These are phyloP conservation scores for Backusella psychrophila DNA, from an alignment of 192 early-diverging fungal genomes.

Conservation along the genomic window DNA sequence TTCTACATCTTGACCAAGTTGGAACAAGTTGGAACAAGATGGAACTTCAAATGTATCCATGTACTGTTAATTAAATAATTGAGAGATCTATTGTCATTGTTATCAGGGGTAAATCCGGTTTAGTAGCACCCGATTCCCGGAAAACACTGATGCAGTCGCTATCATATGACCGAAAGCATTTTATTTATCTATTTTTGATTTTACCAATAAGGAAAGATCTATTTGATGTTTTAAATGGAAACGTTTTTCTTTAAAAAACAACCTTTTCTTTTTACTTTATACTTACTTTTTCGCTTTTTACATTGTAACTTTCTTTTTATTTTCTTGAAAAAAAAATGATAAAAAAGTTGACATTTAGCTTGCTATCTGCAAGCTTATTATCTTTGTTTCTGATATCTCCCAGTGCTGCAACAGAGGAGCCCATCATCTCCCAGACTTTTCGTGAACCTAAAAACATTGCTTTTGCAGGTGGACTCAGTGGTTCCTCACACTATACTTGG, in stretches of 20 bases:
- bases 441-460: constrained; percentile 10
- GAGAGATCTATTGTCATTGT: background rate
- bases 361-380: background rate
- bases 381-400: background rate
- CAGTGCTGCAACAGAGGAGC: background rate
- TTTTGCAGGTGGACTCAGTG: background rate
- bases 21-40: background rate
- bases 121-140: background rate
- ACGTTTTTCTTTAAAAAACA: background rate
- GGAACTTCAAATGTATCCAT: background rate
- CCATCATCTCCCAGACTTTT: background rate
- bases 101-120: background rate
- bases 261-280: background rate
- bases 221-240: background rate
- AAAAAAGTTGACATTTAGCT: background rate
- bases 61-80: background rate
- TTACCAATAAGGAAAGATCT: too few species aligned
- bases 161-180: background rate
- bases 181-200: background rate
- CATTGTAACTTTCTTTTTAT: too few species aligned
- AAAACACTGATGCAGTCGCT: background rate
- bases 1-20: background rate
- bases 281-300: background rate
- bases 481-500: constrained; percentile 1
- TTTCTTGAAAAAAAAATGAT: background rate